Base-by-base conservation (phyloP, 768 basidiomycete genomes). In the Suillus tomentosus region DNA sequence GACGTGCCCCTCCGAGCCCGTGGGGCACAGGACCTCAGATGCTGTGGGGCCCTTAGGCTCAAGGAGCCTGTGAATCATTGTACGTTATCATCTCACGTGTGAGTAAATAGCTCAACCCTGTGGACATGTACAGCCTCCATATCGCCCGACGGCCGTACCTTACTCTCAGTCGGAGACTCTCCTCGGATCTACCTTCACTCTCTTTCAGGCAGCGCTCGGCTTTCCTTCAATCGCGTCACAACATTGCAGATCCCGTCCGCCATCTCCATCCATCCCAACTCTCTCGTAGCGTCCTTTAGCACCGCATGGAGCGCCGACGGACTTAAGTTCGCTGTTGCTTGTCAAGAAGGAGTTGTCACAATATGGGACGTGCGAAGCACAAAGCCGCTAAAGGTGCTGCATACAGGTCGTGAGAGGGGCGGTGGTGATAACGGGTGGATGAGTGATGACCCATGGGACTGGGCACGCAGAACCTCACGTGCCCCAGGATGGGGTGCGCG, bases 121-220 rank as follows among this genome's bases (percentile, higher is more conserved):
- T 60, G 48, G 62, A 48, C 47, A 22, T 65, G 55, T 48, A 51
- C 61, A 96, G 94, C 92, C 5, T 95, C 95, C 10, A 85, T 98
- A 69, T 95, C 94, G 0, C 94, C 94, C 0, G 93, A 96, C 70
- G 91, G 94, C 1, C 85, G 86, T 53, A 94, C 90, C 0, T 82
- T 98, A 15, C 85, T 97, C 1, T 94, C 90, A 3, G 95, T 96
- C 0, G 95, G 96, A 27, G 95, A 98, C 73, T 95, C 94, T 11
- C 86, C 88, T 51, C 89, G 93, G 63, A 88, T 96, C 13, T 91
- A 88, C 72, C 83, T 98, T 15, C 91, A 95, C 71, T 85, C 87
- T 61, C 82, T 96, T 65, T 83, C 85, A 2, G 89, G 89, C 47
- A 87, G 90, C 36, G 77, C 83, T 15, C 78, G 73, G 34, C 79